These are phyloP conservation scores for Sclerotiophoma versabilis DNA, from an alignment of 2,329 filamentous ascomycete genomes.

Conservation along the genomic window DNA sequence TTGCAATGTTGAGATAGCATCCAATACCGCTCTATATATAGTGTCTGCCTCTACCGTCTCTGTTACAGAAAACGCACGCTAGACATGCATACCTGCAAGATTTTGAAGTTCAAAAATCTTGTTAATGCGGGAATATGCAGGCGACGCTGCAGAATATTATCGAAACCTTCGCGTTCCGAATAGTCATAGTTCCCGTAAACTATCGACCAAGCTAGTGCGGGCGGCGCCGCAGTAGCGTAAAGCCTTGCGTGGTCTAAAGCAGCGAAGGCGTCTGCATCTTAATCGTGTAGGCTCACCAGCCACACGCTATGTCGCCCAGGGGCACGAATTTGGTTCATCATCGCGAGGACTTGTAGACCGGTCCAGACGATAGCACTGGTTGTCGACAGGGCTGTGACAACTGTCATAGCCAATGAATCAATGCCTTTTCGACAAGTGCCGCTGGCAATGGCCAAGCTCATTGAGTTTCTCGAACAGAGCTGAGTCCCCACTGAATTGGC, in stretches of 20 bases:
- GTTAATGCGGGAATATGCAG: constrained; percentile 14
- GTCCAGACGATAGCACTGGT: not conserved
- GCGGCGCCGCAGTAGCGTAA: constrained; percentile 18
- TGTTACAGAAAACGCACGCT: constrained; percentile 4
- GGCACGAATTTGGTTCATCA: constrained; percentile 5
- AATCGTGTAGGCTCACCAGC: constrained; percentile 16
- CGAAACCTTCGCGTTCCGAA: constrained; percentile 9
- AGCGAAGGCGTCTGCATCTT: constrained; percentile 2
- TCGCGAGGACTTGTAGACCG: not conserved
- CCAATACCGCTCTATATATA: constrained; percentile 17
- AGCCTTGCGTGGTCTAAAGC: constrained; percentile 11
- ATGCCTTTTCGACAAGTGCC: not conserved
- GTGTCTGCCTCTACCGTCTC: constrained; percentile 1
- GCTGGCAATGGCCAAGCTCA: constrained; percentile 5
- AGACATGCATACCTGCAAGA: constrained; percentile 5
- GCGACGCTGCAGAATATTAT: constrained; percentile 5
- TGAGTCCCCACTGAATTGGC: constrained; percentile 12
- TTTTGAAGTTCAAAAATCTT: constrained; percentile 4
- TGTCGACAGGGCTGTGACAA: constrained; percentile 7
- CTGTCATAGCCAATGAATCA: not conserved
- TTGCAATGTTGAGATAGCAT: constrained; percentile 11
- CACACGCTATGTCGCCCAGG: constrained; percentile 6
- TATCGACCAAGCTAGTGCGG: constrained; percentile 15
- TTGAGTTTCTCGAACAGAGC: constrained; percentile 1
- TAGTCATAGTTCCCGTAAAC: constrained; percentile 8